Percentiles rank a stretch among this genome's conserved stretches.
Conservation (phyloP, 2,329 filamentous ascomycete species). For the Aspergillus candidus region DNA sequence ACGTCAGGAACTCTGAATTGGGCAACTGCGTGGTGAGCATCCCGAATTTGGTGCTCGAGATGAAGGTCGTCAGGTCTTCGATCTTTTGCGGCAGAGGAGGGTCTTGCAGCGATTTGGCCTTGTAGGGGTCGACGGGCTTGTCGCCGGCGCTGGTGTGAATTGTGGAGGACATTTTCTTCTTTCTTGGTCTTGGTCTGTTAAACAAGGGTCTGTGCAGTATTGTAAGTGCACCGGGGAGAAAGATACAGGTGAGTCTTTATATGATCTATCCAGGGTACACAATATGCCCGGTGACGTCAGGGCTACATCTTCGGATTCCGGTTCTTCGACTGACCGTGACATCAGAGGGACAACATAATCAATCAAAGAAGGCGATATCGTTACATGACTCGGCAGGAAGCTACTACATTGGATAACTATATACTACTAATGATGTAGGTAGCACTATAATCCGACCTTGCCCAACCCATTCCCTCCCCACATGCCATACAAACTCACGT, state of each 20-base stretch:
- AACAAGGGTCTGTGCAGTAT: too few species aligned
- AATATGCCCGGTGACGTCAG: too few species aligned
- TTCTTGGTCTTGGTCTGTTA: background rate
- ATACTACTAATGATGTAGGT: too few species aligned
- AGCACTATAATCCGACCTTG: constrained; percentile 6
- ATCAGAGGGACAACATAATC: too few species aligned
- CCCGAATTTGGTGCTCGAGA: constrained; percentile 69
- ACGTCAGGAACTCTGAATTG: constrained; percentile 61
- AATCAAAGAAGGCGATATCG: too few species aligned
- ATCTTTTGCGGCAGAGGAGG: constrained; percentile 67
- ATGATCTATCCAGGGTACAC: too few species aligned
- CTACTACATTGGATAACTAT: too few species aligned
- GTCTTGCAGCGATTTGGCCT: constrained; percentile 68
- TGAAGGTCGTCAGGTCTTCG: constrained; percentile 65
- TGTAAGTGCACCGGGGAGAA: too few species aligned
- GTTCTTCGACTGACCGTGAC: too few species aligned
- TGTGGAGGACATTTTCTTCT: constrained; percentile 23
- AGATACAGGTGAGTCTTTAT: too few species aligned
- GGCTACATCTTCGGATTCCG: too few species aligned
- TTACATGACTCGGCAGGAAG: too few species aligned
- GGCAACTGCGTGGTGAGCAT: constrained; percentile 75
- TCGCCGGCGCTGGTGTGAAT: constrained; percentile 57
- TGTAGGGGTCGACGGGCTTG: constrained; percentile 72
- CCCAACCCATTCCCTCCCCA: constrained; percentile 9
- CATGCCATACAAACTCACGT: constrained; percentile 10